Evolutionary conservation across 2,329 filamentous ascomycete genomes (phyloP), one percentile per base, ranked within the genome.

Genomic region (Nemania sp.): DNA sequence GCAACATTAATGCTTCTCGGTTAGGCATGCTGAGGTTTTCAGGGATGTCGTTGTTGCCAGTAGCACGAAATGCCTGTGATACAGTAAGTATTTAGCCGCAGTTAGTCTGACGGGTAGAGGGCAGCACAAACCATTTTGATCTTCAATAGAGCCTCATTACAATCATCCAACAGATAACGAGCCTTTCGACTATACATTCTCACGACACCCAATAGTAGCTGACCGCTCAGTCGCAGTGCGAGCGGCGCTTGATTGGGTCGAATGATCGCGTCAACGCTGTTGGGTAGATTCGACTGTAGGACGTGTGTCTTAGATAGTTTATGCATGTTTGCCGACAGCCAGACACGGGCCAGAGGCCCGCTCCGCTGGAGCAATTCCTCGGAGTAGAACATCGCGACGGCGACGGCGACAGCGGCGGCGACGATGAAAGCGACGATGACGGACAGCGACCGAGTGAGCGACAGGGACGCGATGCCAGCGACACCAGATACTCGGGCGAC

Each of bases 231-330:
- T 64, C 94, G 91, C 67, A 99, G 76, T 24, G 94, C 94, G 83
- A 99, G 93, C 24, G 94, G 94, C 36, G 93, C 94, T 74, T 96
- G 91, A 61, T 88, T 90, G 43, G 91, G 90, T 54, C 90, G 90
- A 63, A 97, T 94, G 72, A 99, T 99, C 64, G 91, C 91, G 72
- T 91, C 89, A 61, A 99, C 92, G 73, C 92, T 96, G 76, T 91
- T 90, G 66, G 93, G 89, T 64, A 99, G 89, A 75, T 96, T 95
- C 55, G 92, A 93, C 70, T 96, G 91, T 61, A 99, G 73, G 63
- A 97, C 94, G 68, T 97, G 91, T 60, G 91, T 91, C 77, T 99
- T 99, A 64, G 92, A 96, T 56, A 99, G 86, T 78, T 97, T 99
- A 80, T 93, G 91, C 82, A 97, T 81, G 75, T 97, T 99, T 77